Evolutionary conservation across 1,139 yeast species (phyloP), one percentile per base, ranked within the genome.

Genomic region (Hyphopichia buzzinii): DNA sequence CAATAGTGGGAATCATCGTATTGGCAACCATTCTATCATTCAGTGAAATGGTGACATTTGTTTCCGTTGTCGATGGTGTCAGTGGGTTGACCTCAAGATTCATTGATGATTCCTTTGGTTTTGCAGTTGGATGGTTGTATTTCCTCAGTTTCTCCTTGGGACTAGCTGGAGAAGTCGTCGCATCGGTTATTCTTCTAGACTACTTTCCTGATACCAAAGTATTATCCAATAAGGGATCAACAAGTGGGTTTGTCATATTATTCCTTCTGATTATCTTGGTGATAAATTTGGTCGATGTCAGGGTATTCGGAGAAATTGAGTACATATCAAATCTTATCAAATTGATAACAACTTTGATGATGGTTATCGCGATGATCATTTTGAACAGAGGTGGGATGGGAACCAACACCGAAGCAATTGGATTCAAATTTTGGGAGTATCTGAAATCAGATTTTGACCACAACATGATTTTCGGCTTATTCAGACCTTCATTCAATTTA

Each of bases 51-150:
- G 88, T 86, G 8, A 84, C 95, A 0, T 69, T 87, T 43, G 78
- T 86, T 17, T 94, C 96, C 0, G 77, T 85, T 17, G 84, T 86
- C 17, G 89, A 88, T 35, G 94, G 95, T 5, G 84, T 82, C 15
- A 78, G 85, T 2, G 88, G 88, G 0, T 67, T 85, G 19, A 78
- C 88, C 2, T 77, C 92, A 0, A 64, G 95, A 33, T 86, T 87
- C 58, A 87, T 86, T 2, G 95, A 87, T 52, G 89, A 84, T 47
- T 86, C 95, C 0, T 79, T 87, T 54, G 96, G 96, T 0, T 84
- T 86, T 55, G 81, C 94, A 1, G 67, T 85, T 0, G 95, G 95
- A 0, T 75, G 89, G 71, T 67, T 79, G 30, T 87, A 87, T 57
- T 86, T 90, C 79, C 57, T 84, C 12, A 77, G 87, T 40, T 85